Evolutionary conservation across 345 rosid genomes (phyloP).

Genomic region (Arabidopsis suecica): DNA sequence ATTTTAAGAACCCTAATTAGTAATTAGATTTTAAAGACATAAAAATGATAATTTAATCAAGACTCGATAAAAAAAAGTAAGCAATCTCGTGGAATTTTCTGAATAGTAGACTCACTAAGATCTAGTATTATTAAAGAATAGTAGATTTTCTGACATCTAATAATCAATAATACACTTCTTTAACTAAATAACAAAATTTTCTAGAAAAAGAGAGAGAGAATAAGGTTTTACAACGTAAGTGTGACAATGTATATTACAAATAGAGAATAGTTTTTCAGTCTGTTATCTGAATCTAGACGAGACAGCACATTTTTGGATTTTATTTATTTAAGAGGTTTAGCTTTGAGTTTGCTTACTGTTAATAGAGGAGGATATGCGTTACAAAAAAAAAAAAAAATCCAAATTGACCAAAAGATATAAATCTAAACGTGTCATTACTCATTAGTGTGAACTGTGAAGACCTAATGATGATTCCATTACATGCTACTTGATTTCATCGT

Average conservation of each 20-base stretch:
- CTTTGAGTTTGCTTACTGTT: neutral
- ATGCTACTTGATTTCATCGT: slow-evolving; percentile 14
- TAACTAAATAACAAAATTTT: neutral
- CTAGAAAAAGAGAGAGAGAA: neutral
- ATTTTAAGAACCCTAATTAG: neutral
- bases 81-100: too few species aligned
- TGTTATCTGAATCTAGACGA: slow-evolving; percentile 31
- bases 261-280: neutral
- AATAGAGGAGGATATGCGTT: slow-evolving; percentile 4
- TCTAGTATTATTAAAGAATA: slow-evolving; percentile 7
- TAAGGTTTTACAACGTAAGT: neutral
- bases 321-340: slow-evolving; percentile 3
- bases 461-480: slow-evolving; percentile 3
- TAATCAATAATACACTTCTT: neutral
- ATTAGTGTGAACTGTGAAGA: neutral
- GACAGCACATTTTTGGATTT: slow-evolving; percentile 7
- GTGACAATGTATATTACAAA: too few species aligned
- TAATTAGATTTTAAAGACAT: neutral
- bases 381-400: too few species aligned
- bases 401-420: slow-evolving; percentile 18
- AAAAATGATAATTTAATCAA: too few species aligned
- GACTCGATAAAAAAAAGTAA: too few species aligned
- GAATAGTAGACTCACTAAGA: neutral
- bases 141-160: neutral
- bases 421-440: slow-evolving; percentile 19